Base-by-base conservation (phyloP, 164 flowering plant species). In the Amborella trichopoda region DNA sequence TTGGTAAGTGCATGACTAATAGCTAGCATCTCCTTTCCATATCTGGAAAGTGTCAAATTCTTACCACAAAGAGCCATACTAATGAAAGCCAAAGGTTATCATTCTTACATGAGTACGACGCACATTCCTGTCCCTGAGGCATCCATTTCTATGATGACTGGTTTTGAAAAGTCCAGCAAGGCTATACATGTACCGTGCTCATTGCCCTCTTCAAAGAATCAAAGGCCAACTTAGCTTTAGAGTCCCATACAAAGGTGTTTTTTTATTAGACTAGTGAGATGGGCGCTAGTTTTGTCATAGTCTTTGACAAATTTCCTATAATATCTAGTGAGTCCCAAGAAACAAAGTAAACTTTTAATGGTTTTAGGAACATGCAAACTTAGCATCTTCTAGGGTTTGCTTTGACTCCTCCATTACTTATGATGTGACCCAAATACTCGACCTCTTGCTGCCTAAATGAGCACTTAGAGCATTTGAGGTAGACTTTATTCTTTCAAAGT, bases 271-370 rank as follows among this genome's bases (percentile, higher is more conserved):
- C 23, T 13, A 1, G 28, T 49, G 4, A 49, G 21, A 2, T 27
- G 43, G 3, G 1, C 6, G 2, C 42, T 42, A 3, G 37, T 13
- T 9, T 3, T 1, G 5, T 42, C 43, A 13, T 49, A 49, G 17
- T 36, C 6, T 12, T 36, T 6, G 2, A 49, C 42, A 16, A 49
- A 49, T 14, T 34, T 23, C 2, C 27, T 4, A 21, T 36, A 49
- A 23, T 49, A 49, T 3, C 52, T 22, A n/a, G n/a, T 6, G 42
- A 34, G 42, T 6, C 52, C 52, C 3, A 49, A 13, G 19, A 49
- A 49, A 5, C 42, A 27, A 11, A 19, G 40, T 9, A 49, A 22
- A 6, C 5, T 36, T 18, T 3, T 26, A 3, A 26, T 0, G 25
- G n/a, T n/a, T 26, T 12, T 46, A 3, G 22, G 42, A 4, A 2